Evolutionary conservation across 345 rosid genomes (phyloP).

Genomic region (Barbarea vulgaris): DNA sequence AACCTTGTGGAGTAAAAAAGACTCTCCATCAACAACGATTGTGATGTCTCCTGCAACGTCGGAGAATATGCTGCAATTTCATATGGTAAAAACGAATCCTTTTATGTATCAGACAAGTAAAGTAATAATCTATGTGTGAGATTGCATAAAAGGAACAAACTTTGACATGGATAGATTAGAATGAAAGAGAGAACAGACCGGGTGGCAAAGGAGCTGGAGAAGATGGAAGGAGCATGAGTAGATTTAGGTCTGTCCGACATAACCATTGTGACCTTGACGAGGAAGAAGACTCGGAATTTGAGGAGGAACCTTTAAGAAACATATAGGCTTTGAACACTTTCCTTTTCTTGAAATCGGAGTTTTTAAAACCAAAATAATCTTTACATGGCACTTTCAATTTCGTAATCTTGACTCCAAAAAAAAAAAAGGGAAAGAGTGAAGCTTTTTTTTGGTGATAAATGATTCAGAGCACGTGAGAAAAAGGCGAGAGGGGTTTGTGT

Average conservation of each 20-base stretch:
- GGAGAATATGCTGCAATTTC: slow-evolving; percentile 63
- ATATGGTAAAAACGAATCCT: not conserved
- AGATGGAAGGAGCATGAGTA: slow-evolving; percentile 41
- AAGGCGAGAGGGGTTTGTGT: not conserved
- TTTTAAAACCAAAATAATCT: not conserved
- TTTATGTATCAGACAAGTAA: not conserved
- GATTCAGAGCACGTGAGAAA: slow-evolving; percentile 39
- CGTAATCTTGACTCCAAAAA: slow-evolving; percentile 29
- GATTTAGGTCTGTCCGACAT: slow-evolving; percentile 3
- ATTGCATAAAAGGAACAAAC: not conserved
- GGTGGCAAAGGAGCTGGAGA: slow-evolving; percentile 47
- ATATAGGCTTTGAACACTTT: slow-evolving; percentile 25
- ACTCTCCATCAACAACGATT: slow-evolving; percentile 65
- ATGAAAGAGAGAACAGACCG: slow-evolving; percentile 45
- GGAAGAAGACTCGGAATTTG: slow-evolving; percentile 3
- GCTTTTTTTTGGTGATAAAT: slow-evolving; percentile 18
- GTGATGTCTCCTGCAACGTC: slow-evolving; percentile 88
- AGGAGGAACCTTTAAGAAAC: slow-evolving; percentile 21
- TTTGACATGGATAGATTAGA: not conserved
- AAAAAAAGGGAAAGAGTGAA: not conserved
- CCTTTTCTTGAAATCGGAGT: not conserved
- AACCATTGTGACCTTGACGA: slow-evolving; percentile 16
- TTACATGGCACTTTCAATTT: slow-evolving; percentile 10
- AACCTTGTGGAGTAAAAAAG: slow-evolving; percentile 86
- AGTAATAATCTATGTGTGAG: not conserved